phyloP scores from a whole-genome alignment of 768 basidiomycete genomes.

The Collybia sordida region DNA sequence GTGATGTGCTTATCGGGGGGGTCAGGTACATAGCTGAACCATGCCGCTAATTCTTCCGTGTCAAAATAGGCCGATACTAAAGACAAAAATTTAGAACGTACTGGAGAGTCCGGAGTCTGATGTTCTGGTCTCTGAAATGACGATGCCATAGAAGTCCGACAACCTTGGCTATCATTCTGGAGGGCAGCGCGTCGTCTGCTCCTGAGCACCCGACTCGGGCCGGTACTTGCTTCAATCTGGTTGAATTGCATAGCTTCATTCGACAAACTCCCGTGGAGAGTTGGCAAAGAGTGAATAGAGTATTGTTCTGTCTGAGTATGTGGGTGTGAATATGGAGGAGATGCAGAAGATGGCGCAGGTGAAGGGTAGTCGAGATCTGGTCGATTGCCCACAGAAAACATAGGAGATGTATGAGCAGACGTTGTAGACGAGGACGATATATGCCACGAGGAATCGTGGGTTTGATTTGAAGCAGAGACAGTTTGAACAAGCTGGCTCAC shows the following conservation, averaged over 20 bases:
- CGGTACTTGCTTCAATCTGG: slow-evolving; percentile 52
- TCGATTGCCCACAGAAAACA: slow-evolving; percentile 18
- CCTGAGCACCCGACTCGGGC: slow-evolving; percentile 46
- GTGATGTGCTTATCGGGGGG: slow-evolving; percentile 32
- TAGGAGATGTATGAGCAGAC: slow-evolving; percentile 11
- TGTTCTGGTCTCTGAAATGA: slow-evolving; percentile 14
- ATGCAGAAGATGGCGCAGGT: slow-evolving; percentile 37
- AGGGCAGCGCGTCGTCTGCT: slow-evolving; percentile 40
- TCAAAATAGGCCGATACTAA: slow-evolving; percentile 12
- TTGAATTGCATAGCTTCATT: slow-evolving; percentile 23
- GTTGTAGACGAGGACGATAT: slow-evolving; percentile 9
- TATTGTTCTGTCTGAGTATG: slow-evolving; percentile 16
- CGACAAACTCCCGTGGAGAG: slow-evolving; percentile 16
- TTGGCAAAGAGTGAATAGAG: slow-evolving; percentile 6
- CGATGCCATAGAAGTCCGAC: slow-evolving; percentile 20
- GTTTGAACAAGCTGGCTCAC: slow-evolving; percentile 6
- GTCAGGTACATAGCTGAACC: slow-evolving; percentile 32
- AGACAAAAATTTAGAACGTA: slow-evolving; percentile 11
- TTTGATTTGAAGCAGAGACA: slow-evolving; percentile 12
- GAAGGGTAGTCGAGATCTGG: slow-evolving; percentile 38
- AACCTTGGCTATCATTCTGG: slow-evolving; percentile 22
- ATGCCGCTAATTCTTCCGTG: slow-evolving; percentile 16
- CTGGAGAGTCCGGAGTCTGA: slow-evolving; percentile 10
- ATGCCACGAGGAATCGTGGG: slow-evolving; percentile 18
- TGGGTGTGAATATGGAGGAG: slow-evolving; percentile 24